Percentiles rank a stretch among this genome's conserved stretches.
These are phyloP conservation scores for Amanita pallidorosea DNA, from an alignment of 768 basidiomycete species.

Conservation along the genomic window DNA sequence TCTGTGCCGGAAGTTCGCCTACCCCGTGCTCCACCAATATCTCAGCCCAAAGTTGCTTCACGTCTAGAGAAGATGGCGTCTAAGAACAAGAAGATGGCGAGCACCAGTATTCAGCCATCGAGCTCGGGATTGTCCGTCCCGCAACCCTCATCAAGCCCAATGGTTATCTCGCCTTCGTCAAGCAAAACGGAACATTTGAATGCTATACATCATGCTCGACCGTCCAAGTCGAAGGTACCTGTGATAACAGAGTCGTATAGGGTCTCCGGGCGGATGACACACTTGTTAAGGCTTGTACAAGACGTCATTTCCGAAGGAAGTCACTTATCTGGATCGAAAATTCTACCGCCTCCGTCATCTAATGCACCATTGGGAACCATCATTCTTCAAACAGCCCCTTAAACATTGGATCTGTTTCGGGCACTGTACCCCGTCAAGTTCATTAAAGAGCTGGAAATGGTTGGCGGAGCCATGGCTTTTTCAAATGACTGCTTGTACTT, in stretches of 20 bases:
- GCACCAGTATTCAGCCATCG: conserved; percentile 18
- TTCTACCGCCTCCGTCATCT: conserved; percentile 30
- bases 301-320: conserved; percentile 58
- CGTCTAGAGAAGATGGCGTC: conserved; percentile 47
- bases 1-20: conserved; percentile 15
- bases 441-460: conserved; percentile 30
- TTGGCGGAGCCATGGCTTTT: conserved; percentile 57
- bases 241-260: conserved; percentile 43
- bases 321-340: conserved; percentile 45
- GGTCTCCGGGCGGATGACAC: conserved; percentile 47
- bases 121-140: neutral
- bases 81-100: conserved; percentile 37
- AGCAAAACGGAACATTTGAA: conserved; percentile 12
- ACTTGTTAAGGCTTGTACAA: conserved; percentile 45
- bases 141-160: conserved; percentile 9
- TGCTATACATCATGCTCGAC: conserved; percentile 6
- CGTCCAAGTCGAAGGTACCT: conserved; percentile 13
- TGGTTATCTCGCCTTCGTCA: conserved; percentile 10
- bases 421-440: conserved; percentile 68
- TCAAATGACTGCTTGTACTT: conserved; percentile 78
- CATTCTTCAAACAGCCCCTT: conserved; percentile 49
- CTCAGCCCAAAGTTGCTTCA: conserved; percentile 41
- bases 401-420: conserved; percentile 68
- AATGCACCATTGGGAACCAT: conserved; percentile 35
- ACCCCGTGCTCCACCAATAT: conserved; percentile 19